These are phyloP conservation scores for Dichomitus squalens DNA, from an alignment of 1,284 basidiomycete genomes.

Conservation along the genomic window DNA sequence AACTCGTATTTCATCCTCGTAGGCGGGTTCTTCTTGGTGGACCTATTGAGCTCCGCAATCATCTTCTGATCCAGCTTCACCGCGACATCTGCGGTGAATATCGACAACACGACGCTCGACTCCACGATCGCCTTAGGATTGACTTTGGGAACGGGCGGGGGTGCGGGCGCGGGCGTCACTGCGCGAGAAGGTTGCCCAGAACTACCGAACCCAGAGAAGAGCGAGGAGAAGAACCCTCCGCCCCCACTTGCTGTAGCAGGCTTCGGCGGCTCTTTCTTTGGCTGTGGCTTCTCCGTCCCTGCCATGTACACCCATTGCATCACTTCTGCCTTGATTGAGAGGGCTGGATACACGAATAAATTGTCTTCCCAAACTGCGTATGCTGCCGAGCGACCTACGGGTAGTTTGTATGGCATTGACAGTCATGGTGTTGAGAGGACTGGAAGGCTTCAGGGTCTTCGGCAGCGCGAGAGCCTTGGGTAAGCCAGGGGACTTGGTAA, in stretches of 20 bases:
- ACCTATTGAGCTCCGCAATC: constrained; percentile 80
- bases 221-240: constrained; percentile 73
- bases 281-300: constrained; percentile 63
- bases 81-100: constrained; percentile 82
- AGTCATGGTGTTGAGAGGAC: constrained; percentile 63
- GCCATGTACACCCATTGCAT: constrained; percentile 81
- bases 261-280: constrained; percentile 33
- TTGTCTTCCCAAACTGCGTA: too few relatives aligned
- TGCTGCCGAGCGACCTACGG: constrained; percentile 44
- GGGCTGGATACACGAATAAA: constrained; percentile 43
- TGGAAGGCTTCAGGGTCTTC: constrained; percentile 49
- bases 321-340: constrained; percentile 83
- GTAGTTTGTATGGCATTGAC: constrained; percentile 67
- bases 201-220: constrained; percentile 67
- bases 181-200: constrained; percentile 43
- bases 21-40: constrained; percentile 96
- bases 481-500: constrained; percentile 71
- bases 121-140: constrained; percentile 61
- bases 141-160: constrained; percentile 43
- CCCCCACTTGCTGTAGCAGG: constrained; percentile 37
- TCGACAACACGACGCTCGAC: constrained; percentile 75
- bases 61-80: constrained; percentile 78
- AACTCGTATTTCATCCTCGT: constrained; percentile 77
- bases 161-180: constrained; percentile 42
- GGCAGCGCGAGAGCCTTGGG: constrained; percentile 63